Evolutionary conservation across 1,284 basidiomycete genomes (phyloP), one percentile per base, ranked within the genome.

Genomic region (Sparassis latifolia): DNA sequence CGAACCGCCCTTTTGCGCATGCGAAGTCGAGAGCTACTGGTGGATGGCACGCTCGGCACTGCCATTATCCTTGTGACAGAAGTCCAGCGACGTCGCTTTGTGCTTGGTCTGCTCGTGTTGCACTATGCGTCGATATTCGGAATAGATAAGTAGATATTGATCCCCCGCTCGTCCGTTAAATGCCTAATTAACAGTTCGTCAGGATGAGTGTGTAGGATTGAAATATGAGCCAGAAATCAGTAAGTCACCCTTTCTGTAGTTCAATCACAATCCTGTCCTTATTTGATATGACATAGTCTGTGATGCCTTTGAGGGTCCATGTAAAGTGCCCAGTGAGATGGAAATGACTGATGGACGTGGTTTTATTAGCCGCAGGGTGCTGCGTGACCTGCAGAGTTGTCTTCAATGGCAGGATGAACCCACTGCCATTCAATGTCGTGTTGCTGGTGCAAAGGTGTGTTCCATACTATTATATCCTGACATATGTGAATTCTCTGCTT

Each of bases 321-420:
- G 60, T 0, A 66, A 67, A 49, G 62, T 61, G 2, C 62, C 68
- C 0, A 62, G 59, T 38, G 64, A 69, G 44, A 63, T 66, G 57
- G 62, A 68, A 27, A 73, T 76, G 69, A 75, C 74, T 0, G 74
- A 76, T 50, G 74, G 75, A 0, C 74, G 71, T 51, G 75, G 75
- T 0, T 55, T 71, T 29, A 65, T 67, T 0, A 74, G 69, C 45
- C 53, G 58, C 1, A 58, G 61, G 0, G 59, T 68, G 3, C 61
- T 72, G 40, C 44, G 61, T 4, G 29, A 39, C 1, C 49, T 75
- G 0, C 52, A 62, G n/a, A 50, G 64, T 0, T 60, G 56, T 30
- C 63, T 65, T n/a, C 42, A 62, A 0, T 69, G 68, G 62, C 52
- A 55, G 2, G 55, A 56, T 0, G 54, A 60, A 27, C 73, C 74